Base-by-base conservation (phyloP, 345 rosid genomes). In the Camelina neglecta region DNA sequence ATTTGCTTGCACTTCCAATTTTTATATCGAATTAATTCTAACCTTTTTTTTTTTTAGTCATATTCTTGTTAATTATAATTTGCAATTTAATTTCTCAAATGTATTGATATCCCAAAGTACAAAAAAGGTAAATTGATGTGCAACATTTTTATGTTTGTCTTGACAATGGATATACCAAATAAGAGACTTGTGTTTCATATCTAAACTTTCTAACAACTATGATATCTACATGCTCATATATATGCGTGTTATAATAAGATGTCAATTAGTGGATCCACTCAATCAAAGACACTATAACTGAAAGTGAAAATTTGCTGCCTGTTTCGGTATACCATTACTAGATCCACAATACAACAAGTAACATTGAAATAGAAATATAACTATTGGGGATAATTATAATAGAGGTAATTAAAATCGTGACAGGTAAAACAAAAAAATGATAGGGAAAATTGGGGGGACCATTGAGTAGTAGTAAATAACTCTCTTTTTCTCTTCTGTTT, bases 391-490 rank as follows among this genome's bases (percentile, higher is more conserved):
- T 6, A 33, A 48, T 15, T 49, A 12, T 39, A 41, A 41, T 51
- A 11, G 0, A 42, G 1, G n/a, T 1, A 35, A 23, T n/a, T 10
- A 26, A 29, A 51, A 26, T 51, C 11, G 35, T 41, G 23, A 24
- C 13, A 54, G 26, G 44, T 7, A 8, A 71, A 71, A 41, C 60
- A 12, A 71, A 71, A 60, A 67, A 68, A 35, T 20, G 24, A 62
- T 53, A 13, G 29, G 29, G 35, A 33, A 54, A 69, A 59, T 16
- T 16, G 33, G 2, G 75, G 80, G 80, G 75, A 76, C 80, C 80
- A 53, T 36, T 18, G 65, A 54, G 71, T 29, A 26, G 4, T 26
- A 29, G 31, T 45, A 44, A 63, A 63, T 61, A 50, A 62, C 11
- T 69, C 59, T 55, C 31, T 47, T 42, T 26, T 42, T 38, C 44